Base-by-base conservation (phyloP, 495 filamentous ascomycete genomes). In the Talaromyces trachyspermus region DNA sequence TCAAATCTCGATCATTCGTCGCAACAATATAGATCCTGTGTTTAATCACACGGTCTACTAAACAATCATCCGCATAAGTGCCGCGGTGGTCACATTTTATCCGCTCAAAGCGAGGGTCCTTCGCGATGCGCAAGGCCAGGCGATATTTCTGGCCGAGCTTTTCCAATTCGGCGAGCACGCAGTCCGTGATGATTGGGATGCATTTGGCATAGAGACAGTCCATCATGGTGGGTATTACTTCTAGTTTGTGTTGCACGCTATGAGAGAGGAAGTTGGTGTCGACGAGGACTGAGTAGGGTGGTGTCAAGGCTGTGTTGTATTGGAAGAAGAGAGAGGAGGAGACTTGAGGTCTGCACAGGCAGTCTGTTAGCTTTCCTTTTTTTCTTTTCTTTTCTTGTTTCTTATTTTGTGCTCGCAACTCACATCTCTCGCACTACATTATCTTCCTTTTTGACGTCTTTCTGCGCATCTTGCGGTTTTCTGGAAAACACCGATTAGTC, bases 231-330 rank as follows among this genome's bases (percentile, higher is more conserved):
- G 90, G 80, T 6, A 95, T 76, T 3, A 98, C 69, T 19, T 91
- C 87, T 12, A 95, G 78, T 68, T 98, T 98, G 52, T 82, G 77
- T 52, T 89, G 85, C 22, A 97, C 88, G 4, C 88, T 89, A 62
- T 94, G 88, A 30, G 81, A 86, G 43, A 97, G 78, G 60, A 98
- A 98, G 63, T 96, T 96, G 67, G 90, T 95, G 67, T 95, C 89
- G 51, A 84, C 75, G 22, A 94, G 80, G 30, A 94, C 77, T 11
- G 74, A 78, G 72, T 95, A 95, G n/a, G 89, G 89, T 1, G 92
- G 92, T 17, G 84, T 78, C 43, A 98, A 79, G 22, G 88, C 85
- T 38, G 85, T 85, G 68, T 98, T 98, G 72, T 90, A 87, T 54
- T 88, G 78, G 70, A 95, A 96, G 81, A 96, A 98, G 66, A 98